These are phyloP conservation scores for Hylodesmum podocarpum DNA, from an alignment of 306 rosid genomes.

Conservation along the genomic window DNA sequence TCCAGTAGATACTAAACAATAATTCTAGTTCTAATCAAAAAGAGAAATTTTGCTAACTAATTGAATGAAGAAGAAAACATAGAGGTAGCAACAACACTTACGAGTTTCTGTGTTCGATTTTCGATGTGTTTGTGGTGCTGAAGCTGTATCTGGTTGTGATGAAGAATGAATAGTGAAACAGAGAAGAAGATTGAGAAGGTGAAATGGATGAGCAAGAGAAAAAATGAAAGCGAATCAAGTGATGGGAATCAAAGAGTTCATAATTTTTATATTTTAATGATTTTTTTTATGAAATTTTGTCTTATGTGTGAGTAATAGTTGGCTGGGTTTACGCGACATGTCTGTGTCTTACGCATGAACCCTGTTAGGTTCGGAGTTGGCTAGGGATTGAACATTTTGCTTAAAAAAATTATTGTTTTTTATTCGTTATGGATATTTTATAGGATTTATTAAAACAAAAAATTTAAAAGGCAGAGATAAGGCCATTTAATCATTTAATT, in stretches of 20 bases:
- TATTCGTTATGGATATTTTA: background rate
- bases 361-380: slow-evolving; percentile 33
- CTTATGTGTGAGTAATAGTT: slow-evolving; percentile 41
- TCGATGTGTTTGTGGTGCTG: background rate
- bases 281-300: slow-evolving; percentile 15
- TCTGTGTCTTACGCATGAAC: background rate
- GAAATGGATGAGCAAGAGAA: no score
- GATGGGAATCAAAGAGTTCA: slow-evolving; percentile 2
- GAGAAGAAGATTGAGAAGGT: slow-evolving; percentile 18
- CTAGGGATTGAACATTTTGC: no score
- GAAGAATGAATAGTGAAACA: background rate
- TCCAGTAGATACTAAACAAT: background rate
- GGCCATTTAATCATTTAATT: background rate
- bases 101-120: slow-evolving; percentile 29
- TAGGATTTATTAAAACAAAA: background rate
- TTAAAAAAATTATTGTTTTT: no score
- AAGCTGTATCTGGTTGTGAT: background rate
- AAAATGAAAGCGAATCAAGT: background rate
- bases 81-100: slow-evolving; percentile 14
- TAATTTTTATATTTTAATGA: background rate
- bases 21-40: background rate
- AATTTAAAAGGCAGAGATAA: background rate
- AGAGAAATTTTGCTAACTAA: background rate
- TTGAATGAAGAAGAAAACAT: background rate
- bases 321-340: slow-evolving; percentile 36